A percentile compares a stretch with the other conserved stretches of the same genome.
These are phyloP conservation scores for Fraxinus pennsylvanica DNA, from an alignment of 257 asterid genomes.

Conservation along the genomic window DNA sequence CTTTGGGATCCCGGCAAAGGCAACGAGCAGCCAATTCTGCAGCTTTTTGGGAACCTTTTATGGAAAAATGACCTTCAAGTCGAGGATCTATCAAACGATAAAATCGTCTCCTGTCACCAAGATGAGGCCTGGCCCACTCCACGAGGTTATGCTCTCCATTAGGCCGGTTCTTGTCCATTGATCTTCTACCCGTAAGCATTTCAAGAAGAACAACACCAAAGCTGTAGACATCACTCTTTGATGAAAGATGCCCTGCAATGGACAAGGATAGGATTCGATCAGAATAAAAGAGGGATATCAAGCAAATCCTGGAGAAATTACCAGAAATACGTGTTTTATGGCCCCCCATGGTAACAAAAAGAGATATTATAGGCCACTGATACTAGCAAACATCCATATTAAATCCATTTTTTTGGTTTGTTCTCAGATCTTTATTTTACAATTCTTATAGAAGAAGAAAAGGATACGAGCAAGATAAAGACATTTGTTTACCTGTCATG, in stretches of 20 bases:
- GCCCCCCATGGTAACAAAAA: not conserved
- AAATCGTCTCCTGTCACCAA: conserved; percentile 72
- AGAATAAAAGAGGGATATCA: not conserved
- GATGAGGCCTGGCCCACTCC: conserved; percentile 92
- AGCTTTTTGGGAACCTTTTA: conserved; percentile 92
- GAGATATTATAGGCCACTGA: not conserved
- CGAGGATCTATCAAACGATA: conserved; percentile 86
- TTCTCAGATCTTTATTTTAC: not conserved
- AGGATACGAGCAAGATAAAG: not conserved
- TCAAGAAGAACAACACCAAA: conserved; percentile 98
- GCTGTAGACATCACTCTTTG: conserved; percentile 94
- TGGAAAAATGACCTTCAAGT: conserved; percentile 89
- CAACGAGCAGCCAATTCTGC: conserved; percentile 90
- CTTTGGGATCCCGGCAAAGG: conserved; percentile 80
- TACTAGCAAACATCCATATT: no score
- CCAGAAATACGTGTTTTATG: not conserved
- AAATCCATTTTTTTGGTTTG: not conserved
- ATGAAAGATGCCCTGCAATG: conserved; percentile 85
- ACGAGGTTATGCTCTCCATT: conserved; percentile 93
- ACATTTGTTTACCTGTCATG: conserved; percentile 70
- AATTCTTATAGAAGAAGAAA: not conserved
- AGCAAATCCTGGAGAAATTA: not conserved
- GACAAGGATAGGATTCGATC: not conserved
- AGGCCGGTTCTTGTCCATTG: conserved; percentile 96
- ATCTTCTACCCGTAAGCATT: conserved; percentile 91